Percentiles rank a stretch among this genome's conserved stretches.
These are phyloP conservation scores for Salicornia ramosissima DNA, from an alignment of 148 eudicot genomes.

Conservation along the genomic window DNA sequence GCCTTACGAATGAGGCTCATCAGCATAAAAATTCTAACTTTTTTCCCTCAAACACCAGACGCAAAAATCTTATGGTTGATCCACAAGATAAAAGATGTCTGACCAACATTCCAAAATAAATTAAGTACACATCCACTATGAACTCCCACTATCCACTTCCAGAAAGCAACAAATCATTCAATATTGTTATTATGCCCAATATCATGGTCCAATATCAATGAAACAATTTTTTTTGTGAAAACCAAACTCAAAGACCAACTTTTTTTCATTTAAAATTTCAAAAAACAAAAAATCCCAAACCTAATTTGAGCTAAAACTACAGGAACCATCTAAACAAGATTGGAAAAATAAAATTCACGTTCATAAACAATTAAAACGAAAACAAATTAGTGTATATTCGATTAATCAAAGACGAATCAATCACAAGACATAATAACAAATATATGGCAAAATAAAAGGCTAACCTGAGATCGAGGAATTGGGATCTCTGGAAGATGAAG, in stretches of 20 bases:
- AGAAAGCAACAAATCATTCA: background rate
- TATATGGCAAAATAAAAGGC: background rate
- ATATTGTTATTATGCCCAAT: background rate
- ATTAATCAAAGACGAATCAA: background rate
- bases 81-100: background rate
- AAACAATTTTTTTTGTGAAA: background rate
- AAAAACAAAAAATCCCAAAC: background rate
- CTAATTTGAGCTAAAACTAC: background rate
- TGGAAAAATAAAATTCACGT: background rate
- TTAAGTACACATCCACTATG: background rate
- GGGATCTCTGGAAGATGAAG: conserved; percentile 16
- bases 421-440: background rate
- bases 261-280: background rate
- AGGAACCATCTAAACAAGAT: conserved; percentile 4
- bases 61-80: background rate
- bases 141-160: background rate
- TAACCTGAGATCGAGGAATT: conserved; percentile 32
- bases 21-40: background rate
- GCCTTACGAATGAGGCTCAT: background rate
- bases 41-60: background rate
- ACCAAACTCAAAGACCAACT: background rate
- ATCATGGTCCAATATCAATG: background rate
- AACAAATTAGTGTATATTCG: background rate
- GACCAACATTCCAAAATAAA: background rate
- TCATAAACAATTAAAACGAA: background rate